These are phyloP conservation scores for Graphilbum ipis-grandicollis DNA, from an alignment of 2,329 filamentous ascomycete species.

Conservation along the genomic window DNA sequence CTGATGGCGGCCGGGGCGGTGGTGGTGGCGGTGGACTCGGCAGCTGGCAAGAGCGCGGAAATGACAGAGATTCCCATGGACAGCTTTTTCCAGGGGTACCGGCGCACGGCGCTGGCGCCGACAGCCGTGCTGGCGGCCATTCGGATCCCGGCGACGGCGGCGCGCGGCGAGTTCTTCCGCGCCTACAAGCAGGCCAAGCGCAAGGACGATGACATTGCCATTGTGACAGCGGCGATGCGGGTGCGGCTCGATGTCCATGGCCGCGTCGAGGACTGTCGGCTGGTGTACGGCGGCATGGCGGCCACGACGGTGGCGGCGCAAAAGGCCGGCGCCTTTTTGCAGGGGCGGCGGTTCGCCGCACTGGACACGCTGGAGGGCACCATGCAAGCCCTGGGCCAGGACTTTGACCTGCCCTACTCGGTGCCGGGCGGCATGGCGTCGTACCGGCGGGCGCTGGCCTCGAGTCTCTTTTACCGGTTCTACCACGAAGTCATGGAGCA, in stretches of 20 bases:
- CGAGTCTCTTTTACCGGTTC: slow-evolving; percentile 94
- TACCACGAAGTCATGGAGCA: slow-evolving; percentile 72
- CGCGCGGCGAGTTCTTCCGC: slow-evolving; percentile 66
- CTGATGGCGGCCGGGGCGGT: slow-evolving; percentile 75
- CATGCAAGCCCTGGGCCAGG: slow-evolving; percentile 76
- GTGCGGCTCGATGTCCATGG: slow-evolving; percentile 51
- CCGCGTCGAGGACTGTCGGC: slow-evolving; percentile 53
- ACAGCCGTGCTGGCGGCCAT: slow-evolving; percentile 78
- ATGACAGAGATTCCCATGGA: slow-evolving; percentile 72
- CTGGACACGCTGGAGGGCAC: slow-evolving; percentile 71
- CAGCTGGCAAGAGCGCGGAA: slow-evolving; percentile 22
- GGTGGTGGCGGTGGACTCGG: slow-evolving; percentile 61
- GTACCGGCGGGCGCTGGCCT: slow-evolving; percentile 75
- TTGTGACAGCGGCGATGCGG: slow-evolving; percentile 76
- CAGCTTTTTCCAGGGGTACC: slow-evolving; percentile 83
- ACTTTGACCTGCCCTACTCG: slow-evolving; percentile 77
- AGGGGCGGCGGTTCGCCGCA: slow-evolving; percentile 65
- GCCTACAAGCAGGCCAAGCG: slow-evolving; percentile 94
- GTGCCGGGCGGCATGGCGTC: slow-evolving; percentile 97
- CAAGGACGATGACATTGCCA: slow-evolving; percentile 96
- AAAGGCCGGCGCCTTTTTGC: slow-evolving; percentile 54
- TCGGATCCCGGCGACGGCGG: slow-evolving; percentile 59
- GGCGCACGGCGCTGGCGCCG: slow-evolving; percentile 61
- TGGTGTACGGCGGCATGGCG: slow-evolving; percentile 93
- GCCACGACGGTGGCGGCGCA: slow-evolving; percentile 78